These are phyloP conservation scores for Coelastrella sp. DNA, from an alignment of 139 green algal species.

Conservation along the genomic window DNA sequence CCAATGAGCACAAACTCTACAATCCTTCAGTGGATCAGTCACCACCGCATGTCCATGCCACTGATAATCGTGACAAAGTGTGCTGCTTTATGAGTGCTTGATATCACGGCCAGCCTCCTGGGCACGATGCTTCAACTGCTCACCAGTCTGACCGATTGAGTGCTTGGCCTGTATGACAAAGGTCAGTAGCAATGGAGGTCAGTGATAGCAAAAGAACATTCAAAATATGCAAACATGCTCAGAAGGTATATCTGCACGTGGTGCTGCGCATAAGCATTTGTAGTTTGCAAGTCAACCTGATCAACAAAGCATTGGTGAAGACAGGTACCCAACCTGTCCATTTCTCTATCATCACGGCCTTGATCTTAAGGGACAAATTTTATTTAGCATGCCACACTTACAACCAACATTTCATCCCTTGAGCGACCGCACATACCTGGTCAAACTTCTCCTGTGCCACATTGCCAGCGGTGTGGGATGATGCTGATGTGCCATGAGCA, in stretches of 20 bases:
- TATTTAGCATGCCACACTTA: not conserved
- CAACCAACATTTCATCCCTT: not conserved
- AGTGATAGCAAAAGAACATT: too few species aligned
- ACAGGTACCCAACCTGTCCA: too few species aligned
- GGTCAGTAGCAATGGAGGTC: not conserved
- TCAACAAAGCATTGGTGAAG: too few species aligned
- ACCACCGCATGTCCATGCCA: too few species aligned
- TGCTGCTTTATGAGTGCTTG: not conserved
- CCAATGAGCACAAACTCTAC: too few species aligned
- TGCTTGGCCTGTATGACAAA: not conserved
- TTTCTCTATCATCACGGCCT: not conserved
- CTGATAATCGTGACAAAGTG: not conserved
- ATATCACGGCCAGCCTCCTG: not conserved
- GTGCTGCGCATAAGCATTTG: too few species aligned
- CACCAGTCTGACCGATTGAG: not conserved
- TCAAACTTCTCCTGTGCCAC: conserved; percentile 13
- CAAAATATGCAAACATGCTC: too few species aligned
- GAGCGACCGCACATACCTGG: not conserved
- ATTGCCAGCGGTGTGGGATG: not conserved
- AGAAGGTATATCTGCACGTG: too few species aligned
- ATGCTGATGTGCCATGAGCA: not conserved
- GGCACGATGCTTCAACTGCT: not conserved
- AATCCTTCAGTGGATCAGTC: too few species aligned
- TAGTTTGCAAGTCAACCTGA: too few species aligned
- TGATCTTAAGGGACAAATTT: not conserved